These are phyloP conservation scores for Diaporthe sp. DNA, from an alignment of 2,329 filamentous ascomycete species.

Conservation along the genomic window DNA sequence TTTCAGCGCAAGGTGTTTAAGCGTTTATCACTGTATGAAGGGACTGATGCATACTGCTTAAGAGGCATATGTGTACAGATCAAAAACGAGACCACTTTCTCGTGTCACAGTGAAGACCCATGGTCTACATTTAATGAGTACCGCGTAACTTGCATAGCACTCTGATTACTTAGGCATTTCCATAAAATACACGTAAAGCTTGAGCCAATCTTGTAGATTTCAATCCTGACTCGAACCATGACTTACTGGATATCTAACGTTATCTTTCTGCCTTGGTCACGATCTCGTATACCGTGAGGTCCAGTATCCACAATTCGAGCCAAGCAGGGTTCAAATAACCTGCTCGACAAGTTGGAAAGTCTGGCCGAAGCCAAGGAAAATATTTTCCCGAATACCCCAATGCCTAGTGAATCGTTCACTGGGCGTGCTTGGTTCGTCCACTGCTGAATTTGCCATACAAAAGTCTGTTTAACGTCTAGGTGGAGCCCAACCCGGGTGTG, in stretches of 20 bases:
- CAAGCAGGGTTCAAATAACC: background rate
- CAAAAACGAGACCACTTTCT: too few species aligned
- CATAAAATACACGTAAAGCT: background rate
- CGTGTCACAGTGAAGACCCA: background rate
- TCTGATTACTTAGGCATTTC: background rate
- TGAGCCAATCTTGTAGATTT: background rate
- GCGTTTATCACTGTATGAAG: too few species aligned
- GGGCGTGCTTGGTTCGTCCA: background rate
- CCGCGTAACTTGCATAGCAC: background rate
- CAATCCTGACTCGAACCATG: background rate
- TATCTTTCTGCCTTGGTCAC: background rate
- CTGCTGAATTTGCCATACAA: background rate
- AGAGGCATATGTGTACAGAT: too few species aligned
- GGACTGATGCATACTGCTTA: too few species aligned
- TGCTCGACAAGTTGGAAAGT: background rate
- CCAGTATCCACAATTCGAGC: background rate
- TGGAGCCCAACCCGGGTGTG: background rate
- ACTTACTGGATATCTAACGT: background rate
- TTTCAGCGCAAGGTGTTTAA: too few species aligned
- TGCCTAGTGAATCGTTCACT: conserved; percentile 9
- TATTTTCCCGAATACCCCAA: background rate
- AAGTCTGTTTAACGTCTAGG: background rate
- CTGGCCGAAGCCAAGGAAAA: conserved; percentile 6
- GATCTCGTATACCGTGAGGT: too few species aligned
- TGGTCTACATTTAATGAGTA: background rate